These are phyloP conservation scores for Yamadazyma songkhlaensis DNA, from an alignment of 1,139 yeast genomes.

Conservation along the genomic window DNA sequence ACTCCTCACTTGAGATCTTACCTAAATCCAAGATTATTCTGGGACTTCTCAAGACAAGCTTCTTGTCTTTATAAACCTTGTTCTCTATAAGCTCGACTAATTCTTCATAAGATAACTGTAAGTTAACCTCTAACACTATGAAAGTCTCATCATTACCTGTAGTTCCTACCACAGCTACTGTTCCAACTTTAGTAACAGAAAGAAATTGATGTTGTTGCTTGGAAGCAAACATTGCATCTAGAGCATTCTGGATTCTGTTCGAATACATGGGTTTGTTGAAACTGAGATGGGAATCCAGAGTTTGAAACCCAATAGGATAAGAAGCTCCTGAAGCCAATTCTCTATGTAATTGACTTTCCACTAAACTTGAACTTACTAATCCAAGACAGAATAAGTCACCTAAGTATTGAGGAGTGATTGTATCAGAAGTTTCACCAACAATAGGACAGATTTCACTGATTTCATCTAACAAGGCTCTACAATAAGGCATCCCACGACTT, in stretches of 20 bases:
- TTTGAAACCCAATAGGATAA: constrained; percentile 41
- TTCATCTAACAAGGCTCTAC: constrained; percentile 37
- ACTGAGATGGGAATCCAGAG: constrained; percentile 20
- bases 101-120: constrained; percentile 15
- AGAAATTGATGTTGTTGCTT: constrained; percentile 41
- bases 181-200: constrained; percentile 42
- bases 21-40: constrained; percentile 33
- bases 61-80: constrained; percentile 19
- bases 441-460: constrained; percentile 32
- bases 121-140: constrained; percentile 26
- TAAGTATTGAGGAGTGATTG: constrained; percentile 45
- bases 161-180: constrained; percentile 45
- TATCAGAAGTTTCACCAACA: constrained; percentile 41
- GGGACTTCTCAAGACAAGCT: constrained; percentile 16
- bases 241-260: constrained; percentile 29
- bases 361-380: constrained; percentile 30
- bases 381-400: constrained; percentile 43
- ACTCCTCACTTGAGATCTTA: constrained; percentile 17
- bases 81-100: constrained; percentile 15
- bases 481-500: constrained; percentile 37
- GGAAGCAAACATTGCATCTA: constrained; percentile 42
- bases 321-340: constrained; percentile 46
- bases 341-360: constrained; percentile 46
- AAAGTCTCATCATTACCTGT: constrained; percentile 46
- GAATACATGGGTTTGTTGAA: constrained; percentile 22